Conservation (phyloP, 805 yeast species). For the Dipodascopsis uninucleata region DNA sequence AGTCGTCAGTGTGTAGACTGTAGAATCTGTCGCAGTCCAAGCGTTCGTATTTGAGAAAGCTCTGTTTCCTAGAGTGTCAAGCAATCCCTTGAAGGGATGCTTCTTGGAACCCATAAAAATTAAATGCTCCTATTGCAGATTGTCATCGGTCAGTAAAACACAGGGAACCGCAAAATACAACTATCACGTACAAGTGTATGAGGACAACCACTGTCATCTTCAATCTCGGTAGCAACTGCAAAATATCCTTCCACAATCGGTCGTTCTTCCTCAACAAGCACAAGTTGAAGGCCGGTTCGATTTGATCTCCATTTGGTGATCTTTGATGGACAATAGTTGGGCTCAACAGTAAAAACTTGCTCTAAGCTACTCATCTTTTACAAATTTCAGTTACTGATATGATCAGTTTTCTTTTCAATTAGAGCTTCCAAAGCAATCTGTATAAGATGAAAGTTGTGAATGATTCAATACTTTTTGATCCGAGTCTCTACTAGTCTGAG, state of each 20-base stretch:
- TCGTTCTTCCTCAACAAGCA: slow-evolving; percentile 70
- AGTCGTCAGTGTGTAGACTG: slow-evolving; percentile 83
- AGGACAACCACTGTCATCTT: slow-evolving; percentile 85
- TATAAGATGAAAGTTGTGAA: too few species aligned
- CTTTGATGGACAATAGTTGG: slow-evolving; percentile 16
- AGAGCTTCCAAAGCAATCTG: too few species aligned
- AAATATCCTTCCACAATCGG: slow-evolving; percentile 90
- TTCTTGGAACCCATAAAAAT: slow-evolving; percentile 89
- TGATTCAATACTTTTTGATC: too few species aligned
- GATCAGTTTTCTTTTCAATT: too few species aligned
- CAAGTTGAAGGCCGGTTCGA: slow-evolving; percentile 78
- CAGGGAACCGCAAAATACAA: neutral
- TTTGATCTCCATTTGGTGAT: slow-evolving; percentile 63
- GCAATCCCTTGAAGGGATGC: slow-evolving; percentile 85
- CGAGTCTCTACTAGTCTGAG: too few species aligned
- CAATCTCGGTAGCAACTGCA: slow-evolving; percentile 91
- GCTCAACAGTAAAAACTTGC: slow-evolving; percentile 1
- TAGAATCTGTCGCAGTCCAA: slow-evolving; percentile 94
- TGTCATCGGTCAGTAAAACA: neutral
- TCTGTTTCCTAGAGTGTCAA: slow-evolving; percentile 81
- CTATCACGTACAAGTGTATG: slow-evolving; percentile 57
- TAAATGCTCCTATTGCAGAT: slow-evolving; percentile 59
- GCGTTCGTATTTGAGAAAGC: slow-evolving; percentile 85
- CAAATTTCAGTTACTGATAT: too few species aligned
- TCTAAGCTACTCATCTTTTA: too few species aligned